phyloP scores from a whole-genome alignment of 192 early-diverging fungal genomes.

The Coemansia sp. region DNA sequence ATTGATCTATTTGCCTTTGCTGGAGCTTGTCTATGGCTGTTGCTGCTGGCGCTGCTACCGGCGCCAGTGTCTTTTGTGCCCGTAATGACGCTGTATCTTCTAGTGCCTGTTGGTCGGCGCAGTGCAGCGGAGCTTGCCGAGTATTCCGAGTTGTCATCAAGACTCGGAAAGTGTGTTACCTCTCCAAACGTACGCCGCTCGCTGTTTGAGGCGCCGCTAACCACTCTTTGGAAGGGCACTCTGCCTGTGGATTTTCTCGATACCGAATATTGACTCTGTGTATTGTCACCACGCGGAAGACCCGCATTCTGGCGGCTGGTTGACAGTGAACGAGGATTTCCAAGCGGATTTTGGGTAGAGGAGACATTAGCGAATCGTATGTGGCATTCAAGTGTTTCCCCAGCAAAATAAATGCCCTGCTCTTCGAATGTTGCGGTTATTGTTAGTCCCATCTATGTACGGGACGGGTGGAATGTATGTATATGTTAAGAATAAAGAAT shows the following conservation, averaged over 20 bases:
- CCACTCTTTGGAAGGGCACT: conserved; percentile 9
- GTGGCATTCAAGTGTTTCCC: conserved; percentile 54
- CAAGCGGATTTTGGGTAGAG: conserved; percentile 9
- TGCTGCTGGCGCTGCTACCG: not conserved
- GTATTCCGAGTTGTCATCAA: conserved; percentile 22
- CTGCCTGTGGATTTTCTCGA: conserved; percentile 16
- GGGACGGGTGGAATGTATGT: not conserved
- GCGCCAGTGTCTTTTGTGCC: not conserved
- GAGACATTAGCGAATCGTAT: conserved; percentile 46
- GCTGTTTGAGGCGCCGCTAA: conserved; percentile 3
- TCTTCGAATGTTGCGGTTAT: conserved; percentile 53
- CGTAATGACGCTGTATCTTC: conserved; percentile 9
- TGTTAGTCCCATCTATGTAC: conserved; percentile 44
- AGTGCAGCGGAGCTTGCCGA: conserved; percentile 10
- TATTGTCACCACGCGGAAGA: not conserved
- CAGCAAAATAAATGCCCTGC: conserved; percentile 54
- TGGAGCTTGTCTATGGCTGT: conserved; percentile 2
- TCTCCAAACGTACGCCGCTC: not conserved
- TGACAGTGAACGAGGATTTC: conserved; percentile 1
- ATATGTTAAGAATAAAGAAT: not conserved
- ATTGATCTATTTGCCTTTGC: not conserved
- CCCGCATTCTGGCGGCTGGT: not conserved
- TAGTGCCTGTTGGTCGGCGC: not conserved
- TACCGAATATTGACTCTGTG: not conserved
- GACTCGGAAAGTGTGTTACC: conserved; percentile 11